These are phyloP conservation scores for Rhodotorula sp. DNA, from an alignment of 1,284 basidiomycete species.

Conservation along the genomic window DNA sequence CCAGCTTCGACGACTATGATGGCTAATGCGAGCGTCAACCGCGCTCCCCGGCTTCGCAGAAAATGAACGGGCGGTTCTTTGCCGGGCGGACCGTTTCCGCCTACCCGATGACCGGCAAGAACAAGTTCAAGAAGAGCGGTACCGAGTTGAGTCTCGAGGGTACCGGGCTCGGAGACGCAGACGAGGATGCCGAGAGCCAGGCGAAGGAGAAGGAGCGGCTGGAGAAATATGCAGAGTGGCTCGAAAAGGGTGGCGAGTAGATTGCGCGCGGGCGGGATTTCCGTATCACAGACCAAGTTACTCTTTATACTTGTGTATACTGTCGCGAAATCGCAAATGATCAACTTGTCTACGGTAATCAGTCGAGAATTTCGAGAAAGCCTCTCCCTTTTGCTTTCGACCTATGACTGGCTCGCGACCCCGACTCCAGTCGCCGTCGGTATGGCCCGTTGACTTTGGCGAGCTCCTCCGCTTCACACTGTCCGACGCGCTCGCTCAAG, in stretches of 20 bases:
- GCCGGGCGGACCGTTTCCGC: conserved; percentile 80
- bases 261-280: background rate
- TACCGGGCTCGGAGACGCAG: conserved; percentile 54
- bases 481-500: conserved; percentile 6
- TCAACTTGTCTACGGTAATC: too few species aligned
- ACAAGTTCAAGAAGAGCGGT: conserved; percentile 66
- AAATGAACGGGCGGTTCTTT: conserved; percentile 95
- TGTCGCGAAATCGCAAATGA: too few species aligned
- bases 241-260: conserved; percentile 51
- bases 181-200: conserved; percentile 60
- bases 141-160: conserved; percentile 47
- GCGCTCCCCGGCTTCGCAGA: conserved; percentile 55
- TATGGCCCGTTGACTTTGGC: background rate
- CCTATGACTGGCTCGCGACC: background rate
- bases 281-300: background rate
- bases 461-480: conserved; percentile 8
- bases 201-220: conserved; percentile 77
- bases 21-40: background rate
- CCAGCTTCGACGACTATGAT: background rate
- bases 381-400: background rate
- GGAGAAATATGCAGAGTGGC: conserved; percentile 84
- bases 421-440: background rate
- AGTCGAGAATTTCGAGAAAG: background rate
- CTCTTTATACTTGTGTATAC: too few species aligned
- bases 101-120: conserved; percentile 72